Evolutionary conservation across 2,329 filamentous ascomycete species (phyloP).

Genomic region (Colletotrichum sp.): DNA sequence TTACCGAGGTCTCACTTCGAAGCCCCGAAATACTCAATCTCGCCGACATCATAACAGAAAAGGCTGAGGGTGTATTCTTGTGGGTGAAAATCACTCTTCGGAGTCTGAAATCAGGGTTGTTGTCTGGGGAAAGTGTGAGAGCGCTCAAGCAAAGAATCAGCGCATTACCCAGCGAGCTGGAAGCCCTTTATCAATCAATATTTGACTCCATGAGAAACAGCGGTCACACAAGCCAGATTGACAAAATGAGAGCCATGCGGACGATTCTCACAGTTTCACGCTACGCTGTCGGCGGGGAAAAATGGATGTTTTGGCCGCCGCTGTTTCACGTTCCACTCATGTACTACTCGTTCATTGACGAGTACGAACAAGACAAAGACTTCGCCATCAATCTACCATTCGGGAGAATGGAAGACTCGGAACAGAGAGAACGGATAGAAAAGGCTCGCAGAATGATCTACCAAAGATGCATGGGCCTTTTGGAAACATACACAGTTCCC

Average conservation of each 20-base stretch:
- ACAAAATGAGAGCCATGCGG: not conserved
- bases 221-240: not conserved
- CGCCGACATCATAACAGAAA: not conserved
- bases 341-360: not conserved
- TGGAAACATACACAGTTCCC: not conserved
- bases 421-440: not conserved
- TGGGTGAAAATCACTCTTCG: not conserved
- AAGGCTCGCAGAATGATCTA: not conserved
- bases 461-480: not conserved
- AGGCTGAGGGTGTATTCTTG: not conserved
- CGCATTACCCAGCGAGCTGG: not conserved
- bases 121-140: not conserved
- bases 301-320: too few species aligned
- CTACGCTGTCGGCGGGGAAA: rapidly evolving
- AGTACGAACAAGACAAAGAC: not conserved
- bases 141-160: not conserved
- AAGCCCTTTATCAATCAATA: not conserved
- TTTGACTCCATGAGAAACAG: not conserved
- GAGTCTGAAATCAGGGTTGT: not conserved
- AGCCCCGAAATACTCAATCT: not conserved
- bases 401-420: rapidly evolving
- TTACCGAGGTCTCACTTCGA: not conserved
- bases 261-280: not conserved
- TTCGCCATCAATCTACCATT: not conserved
- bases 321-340: not conserved